These are phyloP conservation scores for Jatropha multifida DNA, from an alignment of 441 rosid genomes.

Conservation along the genomic window DNA sequence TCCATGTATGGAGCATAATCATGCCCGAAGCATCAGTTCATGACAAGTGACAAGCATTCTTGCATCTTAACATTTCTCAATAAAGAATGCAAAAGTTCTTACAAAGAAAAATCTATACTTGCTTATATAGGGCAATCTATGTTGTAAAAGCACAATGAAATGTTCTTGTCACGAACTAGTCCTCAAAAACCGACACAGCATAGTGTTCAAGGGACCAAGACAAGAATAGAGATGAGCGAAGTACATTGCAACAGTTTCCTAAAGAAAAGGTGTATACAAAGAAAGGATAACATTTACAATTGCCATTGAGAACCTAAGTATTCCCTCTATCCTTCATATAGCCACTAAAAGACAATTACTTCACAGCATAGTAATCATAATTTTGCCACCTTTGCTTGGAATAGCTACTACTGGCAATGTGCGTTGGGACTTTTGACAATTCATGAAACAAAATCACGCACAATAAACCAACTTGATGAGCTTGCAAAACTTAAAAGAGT, in stretches of 20 bases:
- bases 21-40: neutral
- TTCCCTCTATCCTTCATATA: conserved; percentile 8
- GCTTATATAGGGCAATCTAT: conserved; percentile 7
- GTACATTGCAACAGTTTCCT: conserved; percentile 8
- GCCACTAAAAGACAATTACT: conserved; percentile 18
- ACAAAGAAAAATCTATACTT: conserved; percentile 6
- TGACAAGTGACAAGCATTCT: neutral
- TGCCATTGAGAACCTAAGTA: conserved; percentile 16
- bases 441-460: conserved; percentile 29
- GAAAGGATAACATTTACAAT: conserved; percentile 7
- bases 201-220: neutral
- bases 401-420: conserved; percentile 28
- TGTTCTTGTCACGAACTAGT: neutral
- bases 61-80: neutral
- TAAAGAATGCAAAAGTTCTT: neutral
- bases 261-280: conserved; percentile 9
- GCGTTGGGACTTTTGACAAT: conserved; percentile 30
- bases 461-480: conserved; percentile 38
- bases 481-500: conserved; percentile 40
- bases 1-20: neutral
- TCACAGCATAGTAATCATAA: conserved; percentile 29
- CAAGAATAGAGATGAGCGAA: neutral
- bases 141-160: conserved; percentile 3
- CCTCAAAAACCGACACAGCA: neutral
- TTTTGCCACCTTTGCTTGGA: conserved; percentile 29